Base-by-base conservation (phyloP, 1,139 yeast genomes). In the Candida labiduridarum region DNA sequence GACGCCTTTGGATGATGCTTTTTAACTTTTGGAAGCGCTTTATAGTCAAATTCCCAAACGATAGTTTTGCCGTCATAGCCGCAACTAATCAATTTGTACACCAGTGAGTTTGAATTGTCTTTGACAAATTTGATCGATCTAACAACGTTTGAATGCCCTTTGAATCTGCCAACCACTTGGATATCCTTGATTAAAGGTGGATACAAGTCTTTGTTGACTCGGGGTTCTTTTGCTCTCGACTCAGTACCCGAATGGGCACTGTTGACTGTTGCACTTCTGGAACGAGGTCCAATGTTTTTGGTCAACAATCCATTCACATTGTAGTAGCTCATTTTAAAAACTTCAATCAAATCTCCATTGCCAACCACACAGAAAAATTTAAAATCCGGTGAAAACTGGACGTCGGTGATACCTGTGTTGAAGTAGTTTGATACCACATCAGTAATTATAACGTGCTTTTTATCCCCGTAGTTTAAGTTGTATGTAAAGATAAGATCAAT, bases 31-130 rank as follows among this genome's bases (percentile, higher is more conserved):
- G 85, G 83, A 42, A 87, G 65, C 11, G 84, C 79, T 58, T 80
- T 75, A 41, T 87, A 86, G 48, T 84, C 82, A 63, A 88, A 85
- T 59, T 88, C 95, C 89, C 92, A 88, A 30, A 86, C 69, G 34
- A 85, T 66, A 8, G 87, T 67, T 50, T 78, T 76, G 0, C 91
- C 90, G 62, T 88, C 96, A 59, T 80, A 85, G 1, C 92, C 91
- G 52, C 84, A 84, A 40, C 87, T 77, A 1, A 87, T 81, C 35
- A 88, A 65, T 50, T 86, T 74, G 63, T 88, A 88, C 15, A 67
- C 64, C 50, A 64, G 67, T 44, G 60, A 48, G 53, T 62, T 65
- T 19, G 52, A 49, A 30, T 61, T 57, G 35, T 55, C 63, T 15
- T 51, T 56, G 2, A 74, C 54, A 52, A 76, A 75, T 34, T 61